phyloP scores from a whole-genome alignment of 2,329 filamentous ascomycete species.

The Trichoderma breve region DNA sequence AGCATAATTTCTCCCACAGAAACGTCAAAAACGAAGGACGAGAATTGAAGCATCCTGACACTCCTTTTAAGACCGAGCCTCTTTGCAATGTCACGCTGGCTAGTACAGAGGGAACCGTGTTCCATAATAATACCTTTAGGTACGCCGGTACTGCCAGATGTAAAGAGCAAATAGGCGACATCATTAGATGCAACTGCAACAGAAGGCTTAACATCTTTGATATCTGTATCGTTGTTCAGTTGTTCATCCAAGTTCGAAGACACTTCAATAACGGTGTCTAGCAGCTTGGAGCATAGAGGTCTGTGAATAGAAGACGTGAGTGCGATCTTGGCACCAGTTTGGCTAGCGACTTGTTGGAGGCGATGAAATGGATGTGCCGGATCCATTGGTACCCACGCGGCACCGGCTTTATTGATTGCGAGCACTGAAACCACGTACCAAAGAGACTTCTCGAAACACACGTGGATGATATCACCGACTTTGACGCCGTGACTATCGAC shows the following conservation, averaged over 20 bases:
- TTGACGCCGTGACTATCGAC: constrained; percentile 25
- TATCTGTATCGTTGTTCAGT: not conserved
- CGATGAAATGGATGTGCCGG: constrained; percentile 10
- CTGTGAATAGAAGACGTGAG: constrained; percentile 4
- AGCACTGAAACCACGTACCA: constrained; percentile 22
- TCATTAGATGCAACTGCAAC: constrained; percentile 22
- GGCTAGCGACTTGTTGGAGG: not conserved
- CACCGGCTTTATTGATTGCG: constrained; percentile 20
- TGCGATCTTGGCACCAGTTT: not conserved
- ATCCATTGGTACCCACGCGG: constrained; percentile 23
- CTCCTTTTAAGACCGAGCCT: not conserved
- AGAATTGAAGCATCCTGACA: constrained; percentile 22
- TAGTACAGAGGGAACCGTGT: constrained; percentile 45
- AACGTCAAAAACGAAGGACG: constrained; percentile 19
- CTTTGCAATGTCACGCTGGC: constrained; percentile 12
- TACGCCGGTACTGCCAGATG: constrained; percentile 27
- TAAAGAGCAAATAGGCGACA: constrained; percentile 28
- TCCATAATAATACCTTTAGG: constrained; percentile 27
- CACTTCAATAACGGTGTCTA: not conserved
- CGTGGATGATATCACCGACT: constrained; percentile 23
- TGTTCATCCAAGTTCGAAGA: not conserved
- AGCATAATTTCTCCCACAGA: constrained; percentile 19
- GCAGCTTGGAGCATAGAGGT: constrained; percentile 15
- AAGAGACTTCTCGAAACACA: constrained; percentile 24
- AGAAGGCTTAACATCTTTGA: constrained; percentile 24